Evolutionary conservation across 164 flowering plant genomes (phyloP).

Genomic region (Cinnamomum micranthum): DNA sequence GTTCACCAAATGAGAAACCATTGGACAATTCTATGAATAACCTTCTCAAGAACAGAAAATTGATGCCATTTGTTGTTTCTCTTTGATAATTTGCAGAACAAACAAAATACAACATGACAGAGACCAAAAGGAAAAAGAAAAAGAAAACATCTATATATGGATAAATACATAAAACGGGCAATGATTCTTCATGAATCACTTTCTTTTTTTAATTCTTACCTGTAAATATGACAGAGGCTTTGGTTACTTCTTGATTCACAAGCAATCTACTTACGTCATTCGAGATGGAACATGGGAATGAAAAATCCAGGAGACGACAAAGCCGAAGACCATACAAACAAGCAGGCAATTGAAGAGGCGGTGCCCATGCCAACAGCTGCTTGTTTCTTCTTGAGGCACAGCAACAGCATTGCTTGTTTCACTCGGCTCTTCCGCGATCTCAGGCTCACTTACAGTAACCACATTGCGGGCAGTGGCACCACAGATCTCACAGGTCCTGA

Average conservation of each 20-base stretch:
- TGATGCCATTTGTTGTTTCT: background rate
- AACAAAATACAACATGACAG: background rate
- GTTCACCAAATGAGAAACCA: too few species aligned
- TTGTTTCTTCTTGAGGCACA: slow-evolving; percentile 33
- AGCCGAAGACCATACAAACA: slow-evolving; percentile 89
- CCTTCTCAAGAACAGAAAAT: too few species aligned
- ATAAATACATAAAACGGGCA: background rate
- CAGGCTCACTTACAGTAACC: slow-evolving; percentile 44
- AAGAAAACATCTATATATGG: background rate
- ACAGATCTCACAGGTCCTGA: slow-evolving; percentile 90
- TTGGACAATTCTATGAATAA: too few species aligned
- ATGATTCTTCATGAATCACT: background rate
- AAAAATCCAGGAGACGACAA: slow-evolving; percentile 92
- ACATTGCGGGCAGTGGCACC: slow-evolving; percentile 69
- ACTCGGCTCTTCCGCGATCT: slow-evolving; percentile 41
- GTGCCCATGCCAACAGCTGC: slow-evolving; percentile 79
- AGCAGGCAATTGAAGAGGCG: slow-evolving; percentile 77
- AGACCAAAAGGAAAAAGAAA: too few species aligned
- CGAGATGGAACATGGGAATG: slow-evolving; percentile 77
- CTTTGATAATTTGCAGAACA: background rate
- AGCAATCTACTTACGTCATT: background rate
- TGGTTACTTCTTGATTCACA: background rate
- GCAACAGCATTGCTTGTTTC: slow-evolving; percentile 31
- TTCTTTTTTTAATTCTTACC: background rate
- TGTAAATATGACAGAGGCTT: background rate